Base-by-base conservation (phyloP, 2,329 filamentous ascomycete species). In the Alternaria incomplexa region DNA sequence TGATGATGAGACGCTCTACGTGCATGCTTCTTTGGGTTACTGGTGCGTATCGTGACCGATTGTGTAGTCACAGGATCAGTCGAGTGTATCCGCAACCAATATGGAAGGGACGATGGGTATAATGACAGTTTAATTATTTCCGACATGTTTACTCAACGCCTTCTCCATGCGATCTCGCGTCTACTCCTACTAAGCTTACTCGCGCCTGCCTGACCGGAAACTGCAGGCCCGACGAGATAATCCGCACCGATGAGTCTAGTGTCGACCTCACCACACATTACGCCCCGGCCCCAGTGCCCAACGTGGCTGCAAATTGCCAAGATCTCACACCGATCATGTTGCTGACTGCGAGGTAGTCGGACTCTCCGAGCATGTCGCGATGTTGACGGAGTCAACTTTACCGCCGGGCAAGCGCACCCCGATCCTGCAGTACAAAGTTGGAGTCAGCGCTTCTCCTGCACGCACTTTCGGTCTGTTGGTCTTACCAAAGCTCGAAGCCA, bases 401-500 rank as follows among this genome's bases (percentile, higher is more conserved):
- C 53, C 45, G 44, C 40, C 15, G 13, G 66, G 66, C 44, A 61
- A 43, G 30, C 68, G 66, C 28, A 63, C 25, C 25, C 64, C 66
- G 12, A 70, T 67, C 68, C 66, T 61, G 25, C 17, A 32, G 20
- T 45, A n/a, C 26, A 36, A 28, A n/a, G 8, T 17, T 32, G 13
- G n/a, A 7, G 62, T 58, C 53, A 61, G 62, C 51, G 12, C 30
- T 43, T n/a, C 47, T 30, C 0, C 28, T 26, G 20, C 40, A 32
- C 11, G 22, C 48, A 23, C 20, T 15, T 20, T 43, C 4, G 15
- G 30, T 17, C 23, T 20, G 17, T 25, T 15, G 23, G 17, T 47
- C 50, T 15, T 58, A 64, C 62, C 62, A 70, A 22, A 68, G 63
- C 57, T 60, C 60, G 17, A 71, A 67, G 11, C 68, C 66, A 25